Evolutionary conservation across 2,329 filamentous ascomycete genomes (phyloP), one percentile per base, ranked within the genome.

Genomic region (Bertia moriformis): DNA sequence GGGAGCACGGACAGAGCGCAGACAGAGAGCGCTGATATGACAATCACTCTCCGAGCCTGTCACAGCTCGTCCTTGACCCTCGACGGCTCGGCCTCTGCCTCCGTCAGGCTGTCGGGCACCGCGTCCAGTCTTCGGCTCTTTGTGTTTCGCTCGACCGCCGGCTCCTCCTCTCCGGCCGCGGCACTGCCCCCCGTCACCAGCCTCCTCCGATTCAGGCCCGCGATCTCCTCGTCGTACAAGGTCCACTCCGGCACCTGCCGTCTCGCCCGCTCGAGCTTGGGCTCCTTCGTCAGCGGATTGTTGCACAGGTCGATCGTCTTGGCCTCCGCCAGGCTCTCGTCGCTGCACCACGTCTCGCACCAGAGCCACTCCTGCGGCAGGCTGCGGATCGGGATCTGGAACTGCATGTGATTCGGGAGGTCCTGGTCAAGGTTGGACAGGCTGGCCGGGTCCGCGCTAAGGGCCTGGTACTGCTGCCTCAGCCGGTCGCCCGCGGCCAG

Each of bases 321-420:
- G 1, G 91, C 91, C 3, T 71, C 65, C 38, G 65, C 62, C 33
- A 93, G 65, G 45, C 79, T 81, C 56, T 91, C 89, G 55, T 98
- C 91, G 40, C 78, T 83, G 59, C 91, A 98, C 91, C 91, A 98
- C 3, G 91, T 98, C 70, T 98, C 93, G 58, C 91, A 98, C 91
- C 91, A 98, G 42, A 98, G 69, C 91, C 91, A 98, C 53, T 96
- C 87, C 59, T 98, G 88, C 13, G 88, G 85, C 41, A 98, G 62
- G 50, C 84, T 93, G 61, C 93, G 81, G 49, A 98, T 98, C 4
- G 87, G 86, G 36, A 98, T 77, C 38, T 82, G 67, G 54, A 83
- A 82, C 61, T 98, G 91, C 91, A 98, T 95, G 57, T 98, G 87
- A 55, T 98, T 98, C 4, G 93, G 91, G 44, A 98, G 65, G 56